These are phyloP conservation scores for Coemansia sp. DNA, from an alignment of 192 early-diverging fungal species.

Conservation along the genomic window DNA sequence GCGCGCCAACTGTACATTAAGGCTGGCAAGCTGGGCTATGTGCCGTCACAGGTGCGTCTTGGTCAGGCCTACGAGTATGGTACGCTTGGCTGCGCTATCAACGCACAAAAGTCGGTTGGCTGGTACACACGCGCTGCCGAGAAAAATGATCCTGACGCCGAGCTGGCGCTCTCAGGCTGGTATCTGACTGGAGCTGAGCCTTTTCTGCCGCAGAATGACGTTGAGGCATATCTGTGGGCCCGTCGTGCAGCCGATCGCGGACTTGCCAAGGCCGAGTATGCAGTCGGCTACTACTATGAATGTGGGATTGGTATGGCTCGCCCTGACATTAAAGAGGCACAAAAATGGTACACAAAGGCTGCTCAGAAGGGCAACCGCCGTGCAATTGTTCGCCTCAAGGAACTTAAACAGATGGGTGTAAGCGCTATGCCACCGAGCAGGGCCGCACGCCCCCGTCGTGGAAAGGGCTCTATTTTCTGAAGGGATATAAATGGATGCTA, in stretches of 20 bases:
- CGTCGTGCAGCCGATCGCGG: slow-evolving; percentile 94
- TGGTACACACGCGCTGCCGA: slow-evolving; percentile 96
- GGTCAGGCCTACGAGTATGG: slow-evolving; percentile 95
- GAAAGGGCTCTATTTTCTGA: slow-evolving; percentile 46
- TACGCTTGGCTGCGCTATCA: slow-evolving; percentile 78
- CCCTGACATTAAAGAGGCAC: slow-evolving; percentile 72
- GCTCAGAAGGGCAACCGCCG: slow-evolving; percentile 82
- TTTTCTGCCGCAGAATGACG: slow-evolving; percentile 84
- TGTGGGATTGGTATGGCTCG: slow-evolving; percentile 79
- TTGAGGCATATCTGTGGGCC: slow-evolving; percentile 97
- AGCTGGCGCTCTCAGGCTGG: slow-evolving; percentile 95
- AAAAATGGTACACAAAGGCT: slow-evolving; percentile 83
- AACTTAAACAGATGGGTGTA: slow-evolving; percentile 71
- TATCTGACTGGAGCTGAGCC: slow-evolving; percentile 94
- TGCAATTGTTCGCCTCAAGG: slow-evolving; percentile 78
- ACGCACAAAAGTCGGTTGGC: slow-evolving; percentile 86
- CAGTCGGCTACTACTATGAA: slow-evolving; percentile 94
- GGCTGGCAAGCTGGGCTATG: slow-evolving; percentile 90
- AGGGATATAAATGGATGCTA: neutral
- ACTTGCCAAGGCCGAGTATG: slow-evolving; percentile 93
- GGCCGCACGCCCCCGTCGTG: slow-evolving; percentile 36
- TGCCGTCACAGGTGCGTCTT: slow-evolving; percentile 87
- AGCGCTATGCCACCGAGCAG: slow-evolving; percentile 7
- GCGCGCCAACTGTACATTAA: slow-evolving; percentile 90
- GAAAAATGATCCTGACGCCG: slow-evolving; percentile 85